Percentiles rank a stretch among this genome's conserved stretches.
phyloP scores from a whole-genome alignment of 2,329 filamentous ascomycete species.

The Phaeosphaeriaceae sp. region DNA sequence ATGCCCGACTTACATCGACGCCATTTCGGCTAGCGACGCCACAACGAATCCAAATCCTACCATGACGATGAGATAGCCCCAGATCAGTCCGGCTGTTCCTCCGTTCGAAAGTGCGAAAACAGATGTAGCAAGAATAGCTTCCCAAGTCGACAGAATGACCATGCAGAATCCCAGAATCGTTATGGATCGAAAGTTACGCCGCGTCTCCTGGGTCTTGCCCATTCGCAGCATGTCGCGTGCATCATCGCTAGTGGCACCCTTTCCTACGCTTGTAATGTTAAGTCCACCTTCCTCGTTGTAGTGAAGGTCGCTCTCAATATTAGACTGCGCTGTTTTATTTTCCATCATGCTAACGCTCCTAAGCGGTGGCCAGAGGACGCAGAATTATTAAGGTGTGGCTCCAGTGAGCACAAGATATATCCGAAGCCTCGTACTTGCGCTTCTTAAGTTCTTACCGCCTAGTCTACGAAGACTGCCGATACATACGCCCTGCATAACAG shows the following conservation, averaged over 20 bases:
- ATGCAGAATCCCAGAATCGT: conserved; percentile 28
- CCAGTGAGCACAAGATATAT: not conserved
- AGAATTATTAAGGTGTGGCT: not conserved
- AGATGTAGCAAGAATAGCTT: conserved; percentile 22
- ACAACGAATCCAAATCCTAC: conserved; percentile 32
- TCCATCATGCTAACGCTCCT: conserved; percentile 10
- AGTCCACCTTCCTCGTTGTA: conserved; percentile 13
- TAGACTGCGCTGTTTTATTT: conserved; percentile 12
- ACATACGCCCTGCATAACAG: not conserved
- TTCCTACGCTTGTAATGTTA: conserved; percentile 8
- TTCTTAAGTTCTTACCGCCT: too few relatives aligned
- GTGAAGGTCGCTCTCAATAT: conserved; percentile 11
- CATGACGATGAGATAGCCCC: conserved; percentile 33
- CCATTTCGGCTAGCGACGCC: conserved; percentile 41
- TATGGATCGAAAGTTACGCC: conserved; percentile 18
- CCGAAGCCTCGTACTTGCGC: not conserved
- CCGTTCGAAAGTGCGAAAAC: conserved; percentile 30
- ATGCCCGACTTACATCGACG: conserved; percentile 36
- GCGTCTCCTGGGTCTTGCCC: conserved; percentile 30
- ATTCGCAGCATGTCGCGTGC: conserved; percentile 29
- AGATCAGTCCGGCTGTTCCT: conserved; percentile 40
- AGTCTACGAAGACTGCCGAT: not conserved
- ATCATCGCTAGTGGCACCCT: conserved; percentile 26
- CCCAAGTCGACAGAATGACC: conserved; percentile 30
- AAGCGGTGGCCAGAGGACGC: too few relatives aligned